phyloP scores from a whole-genome alignment of 2,329 filamentous ascomycete genomes.

The Talaromyces sp. region DNA sequence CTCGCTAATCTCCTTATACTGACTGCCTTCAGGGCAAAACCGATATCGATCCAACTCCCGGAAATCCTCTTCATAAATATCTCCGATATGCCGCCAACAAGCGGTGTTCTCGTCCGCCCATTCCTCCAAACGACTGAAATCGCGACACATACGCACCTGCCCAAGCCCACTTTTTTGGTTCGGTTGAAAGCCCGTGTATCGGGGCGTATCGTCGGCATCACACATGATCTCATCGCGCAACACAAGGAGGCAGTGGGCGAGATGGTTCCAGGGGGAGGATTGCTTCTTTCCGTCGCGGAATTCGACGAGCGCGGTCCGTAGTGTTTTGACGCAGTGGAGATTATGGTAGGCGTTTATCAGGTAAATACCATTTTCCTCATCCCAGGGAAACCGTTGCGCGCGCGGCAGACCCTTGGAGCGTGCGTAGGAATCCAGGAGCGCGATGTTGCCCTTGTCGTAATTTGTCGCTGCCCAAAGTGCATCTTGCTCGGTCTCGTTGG shows the following conservation, averaged over 20 bases:
- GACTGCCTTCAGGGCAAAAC: no score
- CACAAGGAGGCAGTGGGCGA: constrained; percentile 22
- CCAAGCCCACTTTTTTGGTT: constrained; percentile 14
- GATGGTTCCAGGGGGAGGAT: constrained; percentile 11
- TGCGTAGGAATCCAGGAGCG: neutral
- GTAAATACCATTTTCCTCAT: constrained; percentile 22
- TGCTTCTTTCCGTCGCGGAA: neutral
- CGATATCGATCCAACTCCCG: no score
- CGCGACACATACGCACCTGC: constrained; percentile 21
- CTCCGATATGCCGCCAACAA: constrained; percentile 5
- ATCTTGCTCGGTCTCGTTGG: no score
- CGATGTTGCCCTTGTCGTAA: no score
- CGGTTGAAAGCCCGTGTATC: constrained; percentile 14
- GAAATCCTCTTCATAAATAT: no score
- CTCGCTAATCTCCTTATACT: no score
- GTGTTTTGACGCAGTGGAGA: constrained; percentile 22
- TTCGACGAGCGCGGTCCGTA: neutral
- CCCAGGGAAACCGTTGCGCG: constrained; percentile 27
- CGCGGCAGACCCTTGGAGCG: constrained; percentile 13
- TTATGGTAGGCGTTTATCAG: constrained; percentile 24
- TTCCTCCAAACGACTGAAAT: constrained; percentile 20
- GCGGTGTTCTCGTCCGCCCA: constrained; percentile 18
- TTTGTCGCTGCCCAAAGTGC: no score
- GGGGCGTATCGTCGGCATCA: constrained; percentile 26
- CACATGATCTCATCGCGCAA: constrained; percentile 25